A percentile compares a stretch with the other conserved stretches of the same genome.
phyloP scores from a whole-genome alignment of 345 rosid species.

The Eucalyptus cloeziana region DNA sequence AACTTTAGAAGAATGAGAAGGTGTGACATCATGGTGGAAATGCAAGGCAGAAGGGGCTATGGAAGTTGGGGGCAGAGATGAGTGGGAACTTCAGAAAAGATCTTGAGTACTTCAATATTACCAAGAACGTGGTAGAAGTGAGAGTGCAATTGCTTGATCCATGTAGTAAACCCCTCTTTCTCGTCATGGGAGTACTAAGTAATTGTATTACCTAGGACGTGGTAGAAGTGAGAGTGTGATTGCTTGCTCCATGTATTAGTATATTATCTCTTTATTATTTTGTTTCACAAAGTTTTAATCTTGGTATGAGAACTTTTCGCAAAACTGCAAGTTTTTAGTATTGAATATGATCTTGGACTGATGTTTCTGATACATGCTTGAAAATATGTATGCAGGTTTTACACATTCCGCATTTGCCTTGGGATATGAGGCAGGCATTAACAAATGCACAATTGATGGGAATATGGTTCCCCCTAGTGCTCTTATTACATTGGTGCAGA shows the following conservation, averaged over 20 bases:
- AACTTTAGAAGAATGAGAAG: background rate
- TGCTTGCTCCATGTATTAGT: background rate
- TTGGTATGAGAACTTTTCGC: background rate
- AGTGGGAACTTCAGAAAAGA: background rate
- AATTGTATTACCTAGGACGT: background rate
- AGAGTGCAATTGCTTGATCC: background rate
- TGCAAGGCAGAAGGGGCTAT: background rate
- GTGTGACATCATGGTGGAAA: background rate
- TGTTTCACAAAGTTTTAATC: background rate
- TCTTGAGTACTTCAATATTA: background rate
- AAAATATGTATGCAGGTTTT: conserved; percentile 40
- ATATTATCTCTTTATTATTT: background rate
- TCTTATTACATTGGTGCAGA: conserved; percentile 80
- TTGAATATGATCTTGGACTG: background rate
- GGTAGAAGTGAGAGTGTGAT: background rate
- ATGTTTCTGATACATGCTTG: background rate
- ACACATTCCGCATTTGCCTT: conserved; percentile 80
- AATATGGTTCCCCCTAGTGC: conserved; percentile 95
- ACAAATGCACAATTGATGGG: conserved; percentile 81
- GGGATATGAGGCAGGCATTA: conserved; percentile 92
- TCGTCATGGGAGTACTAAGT: background rate
- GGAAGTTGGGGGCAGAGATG: background rate
- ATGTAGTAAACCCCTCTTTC: background rate
- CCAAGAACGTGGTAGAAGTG: background rate
- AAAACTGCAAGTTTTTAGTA: background rate